Evolutionary conservation across 495 filamentous ascomycete species (phyloP), one percentile per base, ranked within the genome.

Genomic region (Wilcoxina mikolae): DNA sequence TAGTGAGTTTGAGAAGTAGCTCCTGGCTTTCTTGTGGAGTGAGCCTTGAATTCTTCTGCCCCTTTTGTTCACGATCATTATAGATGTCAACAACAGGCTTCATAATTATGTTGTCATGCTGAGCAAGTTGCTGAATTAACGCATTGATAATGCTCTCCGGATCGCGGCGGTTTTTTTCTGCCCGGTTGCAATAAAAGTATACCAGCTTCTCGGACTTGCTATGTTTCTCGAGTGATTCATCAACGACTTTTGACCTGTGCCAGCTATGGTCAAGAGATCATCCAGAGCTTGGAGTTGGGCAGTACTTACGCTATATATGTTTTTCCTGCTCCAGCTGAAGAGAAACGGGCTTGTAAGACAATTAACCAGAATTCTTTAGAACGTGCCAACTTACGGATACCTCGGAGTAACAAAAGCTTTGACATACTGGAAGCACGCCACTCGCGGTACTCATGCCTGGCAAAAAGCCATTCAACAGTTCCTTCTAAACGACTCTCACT

Each of bases 391-490:
- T 51, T 39, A 51, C 48, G 26, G 17, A 51, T 51, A 23, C 48
- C 48, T 7, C 28, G 48, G 4, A 51, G 31, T 38, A 51, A 38
- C 20, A 51, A 38, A 5, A 51, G 24, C 31, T 51, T 51, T n/a
- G 60, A 60, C 22, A 35, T 12, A 12, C 44, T 49, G 4, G 54
- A 58, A 10, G 17, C 15, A 31, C 27, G 28, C 60, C 54, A 62
- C 11, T 39, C 41, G 5, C 11, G 7, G 48, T 55, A 62, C 31
- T 55, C 58, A 0, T 43, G 3, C 27, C 44, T 57, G 9, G 20
- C n/a, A 7, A 60, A 29, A 3, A 58, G 31, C 60, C 58, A 62
- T 22, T 39, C 45, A 10, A 54, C 58, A 7, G 54, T 57, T 1
- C 46, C 51, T 11, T 55, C 50, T 10, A 60, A n/a, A 3, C 59